These are phyloP conservation scores for Irpex rosettiformis DNA, from an alignment of 1,284 basidiomycete genomes.

Conservation along the genomic window DNA sequence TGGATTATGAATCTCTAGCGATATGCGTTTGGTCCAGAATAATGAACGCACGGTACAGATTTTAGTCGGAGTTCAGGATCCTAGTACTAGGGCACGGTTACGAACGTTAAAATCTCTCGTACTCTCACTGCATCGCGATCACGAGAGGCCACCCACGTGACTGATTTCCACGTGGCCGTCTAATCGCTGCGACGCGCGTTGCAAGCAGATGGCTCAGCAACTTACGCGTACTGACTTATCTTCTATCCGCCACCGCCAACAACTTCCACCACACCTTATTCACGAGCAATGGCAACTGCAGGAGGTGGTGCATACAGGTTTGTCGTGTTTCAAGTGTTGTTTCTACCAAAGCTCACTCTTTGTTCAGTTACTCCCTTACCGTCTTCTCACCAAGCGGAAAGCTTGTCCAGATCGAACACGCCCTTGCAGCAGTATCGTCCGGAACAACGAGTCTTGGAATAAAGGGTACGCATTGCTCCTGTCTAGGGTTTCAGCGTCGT, in stretches of 20 bases:
- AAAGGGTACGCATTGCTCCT: constrained; percentile 66
- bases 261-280: constrained; percentile 2
- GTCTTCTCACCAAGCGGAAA: constrained; percentile 99
- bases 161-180: constrained; percentile 7
- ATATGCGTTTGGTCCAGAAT: too few species aligned
- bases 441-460: constrained; percentile 98
- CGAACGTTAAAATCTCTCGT: too few species aligned
- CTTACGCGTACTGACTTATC: constrained; percentile 28
- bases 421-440: constrained; percentile 93
- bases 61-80: too few species aligned
- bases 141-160: constrained; percentile 1
- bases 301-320: constrained; percentile 85
- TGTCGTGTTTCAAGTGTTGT: constrained; percentile 5
- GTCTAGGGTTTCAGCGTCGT: not conserved
- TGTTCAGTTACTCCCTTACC: constrained; percentile 89
- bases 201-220: constrained; percentile 8
- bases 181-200: constrained; percentile 13
- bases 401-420: constrained; percentile 99
- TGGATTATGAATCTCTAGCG: too few species aligned
- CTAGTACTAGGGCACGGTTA: too few species aligned
- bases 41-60: too few species aligned
- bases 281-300: constrained; percentile 52
- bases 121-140: too few species aligned
- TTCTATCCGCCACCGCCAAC: constrained; percentile 2
- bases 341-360: constrained; percentile 2